A percentile compares a stretch with the other conserved stretches of the same genome.
Conservation (phyloP, 2,329 filamentous ascomycete genomes). For the Basipetospora chlamydospora region DNA sequence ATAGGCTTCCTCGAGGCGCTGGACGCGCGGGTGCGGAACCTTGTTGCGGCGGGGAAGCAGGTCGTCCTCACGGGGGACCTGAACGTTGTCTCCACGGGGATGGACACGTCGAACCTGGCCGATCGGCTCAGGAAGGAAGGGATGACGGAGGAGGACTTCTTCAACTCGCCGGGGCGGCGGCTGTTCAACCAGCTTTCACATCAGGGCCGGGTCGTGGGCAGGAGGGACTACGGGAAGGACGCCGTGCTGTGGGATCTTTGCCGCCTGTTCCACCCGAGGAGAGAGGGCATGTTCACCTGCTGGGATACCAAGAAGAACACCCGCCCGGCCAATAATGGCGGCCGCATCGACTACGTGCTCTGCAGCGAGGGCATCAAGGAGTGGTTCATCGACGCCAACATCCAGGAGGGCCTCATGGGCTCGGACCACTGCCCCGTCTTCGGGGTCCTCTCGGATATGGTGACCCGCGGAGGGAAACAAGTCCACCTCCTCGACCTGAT, state of each 20-base stretch:
- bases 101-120: constrained; percentile 62
- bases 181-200: constrained; percentile 78
- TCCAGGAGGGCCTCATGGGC: constrained; percentile 85
- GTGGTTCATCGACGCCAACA: constrained; percentile 71
- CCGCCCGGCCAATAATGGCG: constrained; percentile 87
- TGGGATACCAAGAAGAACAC: constrained; percentile 93
- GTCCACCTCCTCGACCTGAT: constrained; percentile 55
- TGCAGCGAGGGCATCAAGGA: constrained; percentile 64
- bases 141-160: constrained; percentile 55
- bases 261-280: constrained; percentile 62
- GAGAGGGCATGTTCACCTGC: constrained; percentile 88
- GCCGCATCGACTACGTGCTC: constrained; percentile 85
- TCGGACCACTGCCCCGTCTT: constrained; percentile 96
- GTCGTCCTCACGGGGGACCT: constrained; percentile 80
- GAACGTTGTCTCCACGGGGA: constrained; percentile 56
- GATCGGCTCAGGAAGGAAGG: constrained; percentile 59
- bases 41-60: constrained; percentile 64
- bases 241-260: constrained; percentile 75
- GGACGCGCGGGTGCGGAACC: constrained; percentile 72
- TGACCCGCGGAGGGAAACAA: constrained; percentile 34
- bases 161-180: constrained; percentile 55
- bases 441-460: constrained; percentile 51
- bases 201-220: constrained; percentile 51
- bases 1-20: constrained; percentile 65
- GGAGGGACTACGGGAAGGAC: constrained; percentile 55